These are phyloP conservation scores for Alloteropsis semialata DNA, from an alignment of 176 grass and related monocot species.

Conservation along the genomic window DNA sequence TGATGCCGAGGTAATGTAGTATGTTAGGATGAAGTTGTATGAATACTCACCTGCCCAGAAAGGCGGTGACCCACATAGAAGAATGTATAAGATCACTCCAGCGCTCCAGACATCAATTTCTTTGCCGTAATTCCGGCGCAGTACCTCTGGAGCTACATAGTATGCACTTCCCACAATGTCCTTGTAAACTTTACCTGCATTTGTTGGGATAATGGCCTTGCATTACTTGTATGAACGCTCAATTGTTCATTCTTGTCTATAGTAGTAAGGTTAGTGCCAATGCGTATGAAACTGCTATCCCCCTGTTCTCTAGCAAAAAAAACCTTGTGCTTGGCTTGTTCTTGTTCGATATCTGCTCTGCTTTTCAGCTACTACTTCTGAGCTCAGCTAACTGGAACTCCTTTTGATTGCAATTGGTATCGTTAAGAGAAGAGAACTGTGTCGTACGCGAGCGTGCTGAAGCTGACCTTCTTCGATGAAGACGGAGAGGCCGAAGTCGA, in stretches of 20 bases:
- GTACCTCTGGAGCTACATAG: slow-evolving; percentile 78
- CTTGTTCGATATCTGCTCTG: not conserved
- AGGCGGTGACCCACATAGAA: slow-evolving; percentile 60
- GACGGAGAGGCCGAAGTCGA: slow-evolving; percentile 79
- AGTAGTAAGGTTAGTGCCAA: not conserved
- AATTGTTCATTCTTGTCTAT: not conserved
- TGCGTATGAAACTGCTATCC: not conserved
- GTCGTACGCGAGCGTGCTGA: not conserved
- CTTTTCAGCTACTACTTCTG: not conserved
- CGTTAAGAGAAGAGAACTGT: not conserved
- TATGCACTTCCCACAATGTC: slow-evolving; percentile 73
- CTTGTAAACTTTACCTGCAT: slow-evolving; percentile 68
- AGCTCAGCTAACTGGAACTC: not conserved
- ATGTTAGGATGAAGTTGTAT: slow-evolving; percentile 9
- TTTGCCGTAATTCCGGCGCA: slow-evolving; percentile 63
- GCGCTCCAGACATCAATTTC: slow-evolving; percentile 86
- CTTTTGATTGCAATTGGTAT: not conserved
- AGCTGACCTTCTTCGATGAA: slow-evolving; percentile 80
- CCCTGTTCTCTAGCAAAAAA: not conserved
- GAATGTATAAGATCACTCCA: slow-evolving; percentile 82
- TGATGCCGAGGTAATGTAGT: not conserved
- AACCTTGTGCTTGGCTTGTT: not conserved
- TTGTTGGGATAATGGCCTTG: not conserved
- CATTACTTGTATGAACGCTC: not conserved
- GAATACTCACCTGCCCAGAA: slow-evolving; percentile 64